These are phyloP conservation scores for Ambrosiella beaveri DNA, from an alignment of 2,329 filamentous ascomycete genomes.

Conservation along the genomic window DNA sequence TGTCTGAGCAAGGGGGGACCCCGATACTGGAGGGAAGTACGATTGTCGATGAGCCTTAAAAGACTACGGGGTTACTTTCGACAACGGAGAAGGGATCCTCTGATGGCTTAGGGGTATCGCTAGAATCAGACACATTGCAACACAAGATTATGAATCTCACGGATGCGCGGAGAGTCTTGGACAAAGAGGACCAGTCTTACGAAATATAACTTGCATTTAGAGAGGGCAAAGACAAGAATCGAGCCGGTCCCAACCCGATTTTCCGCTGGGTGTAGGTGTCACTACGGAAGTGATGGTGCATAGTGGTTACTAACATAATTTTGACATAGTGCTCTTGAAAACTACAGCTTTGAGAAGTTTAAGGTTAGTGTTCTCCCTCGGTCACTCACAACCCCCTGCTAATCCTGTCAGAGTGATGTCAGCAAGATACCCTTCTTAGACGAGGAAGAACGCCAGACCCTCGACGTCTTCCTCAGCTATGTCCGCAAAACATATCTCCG, in stretches of 20 bases:
- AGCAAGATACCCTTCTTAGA: not conserved
- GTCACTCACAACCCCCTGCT: not conserved
- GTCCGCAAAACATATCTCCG: not conserved
- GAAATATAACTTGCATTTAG: not conserved
- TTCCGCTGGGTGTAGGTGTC: slow-evolving; percentile 1
- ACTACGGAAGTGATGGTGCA: not conserved
- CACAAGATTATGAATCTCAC: not conserved
- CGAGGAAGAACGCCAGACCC: not conserved
- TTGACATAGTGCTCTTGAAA: not conserved
- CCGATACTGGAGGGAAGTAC: not conserved
- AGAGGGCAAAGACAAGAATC: not conserved
- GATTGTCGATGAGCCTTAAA: not conserved
- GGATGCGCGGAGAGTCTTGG: not conserved
- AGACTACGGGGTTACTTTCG: not conserved
- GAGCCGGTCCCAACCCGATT: not conserved
- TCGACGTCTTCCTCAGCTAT: not conserved
- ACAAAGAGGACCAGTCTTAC: not conserved
- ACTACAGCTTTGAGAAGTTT: not conserved
- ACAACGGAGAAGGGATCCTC: not conserved
- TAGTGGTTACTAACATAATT: not conserved
- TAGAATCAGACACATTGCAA: not conserved
- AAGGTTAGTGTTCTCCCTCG: not conserved
- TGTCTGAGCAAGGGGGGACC: not conserved
- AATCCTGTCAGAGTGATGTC: not conserved
- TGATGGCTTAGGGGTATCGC: not conserved